Evolutionary conservation across 1,139 yeast genomes (phyloP), one percentile per base, ranked within the genome.

Genomic region (Lodderomyces theae): DNA sequence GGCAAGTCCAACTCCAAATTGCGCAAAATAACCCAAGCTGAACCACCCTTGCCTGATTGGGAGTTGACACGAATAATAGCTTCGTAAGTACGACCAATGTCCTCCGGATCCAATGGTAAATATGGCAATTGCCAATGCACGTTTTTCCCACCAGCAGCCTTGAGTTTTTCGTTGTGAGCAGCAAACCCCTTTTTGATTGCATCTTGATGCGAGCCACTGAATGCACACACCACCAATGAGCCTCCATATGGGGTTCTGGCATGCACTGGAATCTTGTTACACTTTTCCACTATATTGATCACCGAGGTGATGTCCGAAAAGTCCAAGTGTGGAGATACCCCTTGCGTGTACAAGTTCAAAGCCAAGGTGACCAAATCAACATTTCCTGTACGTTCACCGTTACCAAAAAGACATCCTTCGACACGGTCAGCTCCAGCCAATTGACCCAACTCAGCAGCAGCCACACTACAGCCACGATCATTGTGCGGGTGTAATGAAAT

Each of bases 41-140:
- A 95, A 60, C 97, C 97, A 60, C 97, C 97, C 69, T 92, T 92
- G 58, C 98, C 98, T 21, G 95, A 85, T 72, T 92, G 97, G 9
- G 97, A 89, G 72, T 92, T 92, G 65, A 92, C 97, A 64, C 98
- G 81, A 58, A 92, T 92, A 50, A 92, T 95, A 35, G 97, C 97
- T 69, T 92, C 97, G 66, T 92, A 92, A 43, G 87, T 90, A 68
- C 97, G 82, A 45, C 97, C 97, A 54, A 92, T 85, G 63, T 92
- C 97, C 61, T 83, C 78, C 53, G 98, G 98, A 66, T 92, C 98
- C 64, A 92, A 77, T 45, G 98, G 97, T 57, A 92, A 76, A 69
- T 92, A 92, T 36, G 98, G 98, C 50, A 92, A 92, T 79, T 57
- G 80, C 79, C 98, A 97, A 90, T 64, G 43, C 5, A 40, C 43